Percentiles rank a stretch among this genome's conserved stretches.
Conservation (phyloP, 768 basidiomycete genomes). For the Collybia sp. region DNA sequence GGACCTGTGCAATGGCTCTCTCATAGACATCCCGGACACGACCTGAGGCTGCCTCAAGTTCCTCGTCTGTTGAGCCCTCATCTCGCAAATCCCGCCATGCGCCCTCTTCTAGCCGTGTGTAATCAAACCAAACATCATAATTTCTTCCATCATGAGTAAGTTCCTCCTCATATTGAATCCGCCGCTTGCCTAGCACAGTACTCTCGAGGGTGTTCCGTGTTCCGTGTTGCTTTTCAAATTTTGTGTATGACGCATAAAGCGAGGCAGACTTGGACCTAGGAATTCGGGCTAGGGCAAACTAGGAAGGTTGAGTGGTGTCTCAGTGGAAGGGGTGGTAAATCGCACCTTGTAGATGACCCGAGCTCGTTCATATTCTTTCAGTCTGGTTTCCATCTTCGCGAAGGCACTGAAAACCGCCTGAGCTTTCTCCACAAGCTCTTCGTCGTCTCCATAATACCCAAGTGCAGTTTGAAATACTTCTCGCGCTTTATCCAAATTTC, state of each 20-base stretch:
- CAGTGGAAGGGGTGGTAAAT: neutral
- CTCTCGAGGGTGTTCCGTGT: constrained; percentile 82
- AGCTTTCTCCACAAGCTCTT: constrained; percentile 92
- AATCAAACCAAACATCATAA: constrained; percentile 99
- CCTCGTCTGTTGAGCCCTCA: constrained; percentile 69
- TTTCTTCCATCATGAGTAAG: constrained; percentile 86
- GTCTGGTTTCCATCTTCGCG: constrained; percentile 94
- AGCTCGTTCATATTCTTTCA: constrained; percentile 96
- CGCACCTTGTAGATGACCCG: constrained; percentile 92
- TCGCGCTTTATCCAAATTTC: constrained; percentile 63
- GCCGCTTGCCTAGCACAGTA: constrained; percentile 94
- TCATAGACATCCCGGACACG: constrained; percentile 94
- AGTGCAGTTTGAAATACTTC: constrained; percentile 89
- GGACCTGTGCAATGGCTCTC: constrained; percentile 91
- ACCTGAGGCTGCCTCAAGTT: constrained; percentile 53
- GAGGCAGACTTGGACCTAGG: constrained; percentile 87
- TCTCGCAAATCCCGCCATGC: constrained; percentile 72
- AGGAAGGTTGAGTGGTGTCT: neutral
- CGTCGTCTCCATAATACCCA: constrained; percentile 87
- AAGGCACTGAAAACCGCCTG: constrained; percentile 92
- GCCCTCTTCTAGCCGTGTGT: constrained; percentile 88
- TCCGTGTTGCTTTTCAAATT: constrained; percentile 98
- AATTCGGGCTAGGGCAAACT: constrained; percentile 95
- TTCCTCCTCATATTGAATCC: constrained; percentile 99
- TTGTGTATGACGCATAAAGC: constrained; percentile 91